phyloP scores from a whole-genome alignment of 2,329 filamentous ascomycete species.

The Didymella segeticola region DNA sequence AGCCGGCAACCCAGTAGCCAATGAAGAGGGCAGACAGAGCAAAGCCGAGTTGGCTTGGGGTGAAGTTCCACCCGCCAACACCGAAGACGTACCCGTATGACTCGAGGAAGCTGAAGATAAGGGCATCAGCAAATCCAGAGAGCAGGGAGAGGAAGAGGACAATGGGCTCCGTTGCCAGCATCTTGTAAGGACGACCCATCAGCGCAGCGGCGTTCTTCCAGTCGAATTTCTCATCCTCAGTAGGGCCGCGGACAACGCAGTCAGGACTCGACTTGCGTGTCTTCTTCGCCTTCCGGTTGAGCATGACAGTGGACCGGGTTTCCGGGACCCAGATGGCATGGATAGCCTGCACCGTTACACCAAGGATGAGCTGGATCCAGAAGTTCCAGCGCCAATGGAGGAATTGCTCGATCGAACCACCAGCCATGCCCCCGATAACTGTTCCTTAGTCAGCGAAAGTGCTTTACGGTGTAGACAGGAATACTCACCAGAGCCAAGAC shows the following conservation, averaged over 20 bases:
- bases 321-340: constrained; percentile 76
- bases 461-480: constrained; percentile 28
- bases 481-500: constrained; percentile 69
- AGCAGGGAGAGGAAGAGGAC: constrained; percentile 73
- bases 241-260: constrained; percentile 68
- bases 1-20: constrained; percentile 69
- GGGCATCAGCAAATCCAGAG: constrained; percentile 74
- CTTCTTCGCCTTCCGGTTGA: constrained; percentile 79
- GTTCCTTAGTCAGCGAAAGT: constrained; percentile 60
- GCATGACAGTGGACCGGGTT: constrained; percentile 75
- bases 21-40: constrained; percentile 65
- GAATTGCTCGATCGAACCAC: constrained; percentile 73
- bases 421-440: constrained; percentile 78
- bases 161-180: constrained; percentile 78
- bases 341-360: constrained; percentile 69
- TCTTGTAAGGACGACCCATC: constrained; percentile 71
- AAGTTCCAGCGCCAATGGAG: constrained; percentile 78
- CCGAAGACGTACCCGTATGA: constrained; percentile 71
- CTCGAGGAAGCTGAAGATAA: constrained; percentile 80
- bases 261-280: constrained; percentile 63
- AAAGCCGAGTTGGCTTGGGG: constrained; percentile 62
- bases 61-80: constrained; percentile 66
- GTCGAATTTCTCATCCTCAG: constrained; percentile 59
- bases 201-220: constrained; percentile 54
- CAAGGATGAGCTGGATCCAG: constrained; percentile 85